Base-by-base conservation (phyloP, 1,284 basidiomycete genomes). In the Cystobasidium slooffiae region DNA sequence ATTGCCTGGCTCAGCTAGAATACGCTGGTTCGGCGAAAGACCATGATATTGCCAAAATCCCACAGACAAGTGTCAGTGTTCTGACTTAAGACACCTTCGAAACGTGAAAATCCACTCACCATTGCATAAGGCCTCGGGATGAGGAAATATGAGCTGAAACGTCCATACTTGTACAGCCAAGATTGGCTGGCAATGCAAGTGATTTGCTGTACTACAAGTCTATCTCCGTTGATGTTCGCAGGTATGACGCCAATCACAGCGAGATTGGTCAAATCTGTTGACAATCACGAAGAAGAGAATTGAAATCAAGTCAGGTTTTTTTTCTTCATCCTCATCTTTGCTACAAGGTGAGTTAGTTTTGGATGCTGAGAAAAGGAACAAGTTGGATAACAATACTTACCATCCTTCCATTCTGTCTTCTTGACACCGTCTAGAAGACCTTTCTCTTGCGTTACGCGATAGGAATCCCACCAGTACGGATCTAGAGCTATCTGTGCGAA, bases 161-260 rank as follows among this genome's bases (percentile, higher is more conserved):
- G 46, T n/a, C 74, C 74, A 41, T 65, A 59, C 43, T 41, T n/a
- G 41, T 75, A 75, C n/a, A 75, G 67, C 74, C 74, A 75, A 37
- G 59, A 56, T 16, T 61, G 51, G 24, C 49, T 43, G 12, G 55
- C 51, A 43, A 66, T 70, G 43, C 68, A 70, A 12, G 49, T 37
- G 7, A 68, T 10, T 24, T 55, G 47, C 43, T 62, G 61, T 8
- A 66, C 56, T 1, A 75, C 31, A 6, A 70, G 31, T 41, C 59
- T 31, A 37, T 75, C 66, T 12, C 61, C 61, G 31, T 69, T 64
- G n/a, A 70, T 55, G 47, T 65, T 75, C 6, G 24, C 37, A 14
- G 74, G 74, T 10, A 75, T 56, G 20, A 39, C 12, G 6, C 68
- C 53, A n/a, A 55, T 63, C 22, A 75, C 8, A 22, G 63, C 68